These are phyloP conservation scores for Pyrenochaeta sp. DNA, from an alignment of 2,329 filamentous ascomycete species.

Conservation along the genomic window DNA sequence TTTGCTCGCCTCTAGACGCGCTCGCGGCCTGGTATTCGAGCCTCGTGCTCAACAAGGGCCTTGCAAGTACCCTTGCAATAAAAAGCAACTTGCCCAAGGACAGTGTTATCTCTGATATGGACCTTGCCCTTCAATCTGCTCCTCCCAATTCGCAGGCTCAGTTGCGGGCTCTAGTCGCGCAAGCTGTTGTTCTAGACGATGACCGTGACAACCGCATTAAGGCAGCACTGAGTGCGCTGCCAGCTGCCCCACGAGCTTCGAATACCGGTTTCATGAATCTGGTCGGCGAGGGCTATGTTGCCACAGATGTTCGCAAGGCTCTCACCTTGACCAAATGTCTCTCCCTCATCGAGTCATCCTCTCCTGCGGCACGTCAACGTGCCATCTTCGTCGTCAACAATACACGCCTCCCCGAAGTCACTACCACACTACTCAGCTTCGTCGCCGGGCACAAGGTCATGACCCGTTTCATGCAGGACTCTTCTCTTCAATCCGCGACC, in stretches of 20 bases:
- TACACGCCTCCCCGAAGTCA: conserved; percentile 49
- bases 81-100: conserved; percentile 57
- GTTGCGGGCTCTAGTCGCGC: conserved; percentile 65
- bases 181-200: conserved; percentile 65
- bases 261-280: conserved; percentile 53
- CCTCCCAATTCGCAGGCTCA: conserved; percentile 79
- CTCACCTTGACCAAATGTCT: conserved; percentile 68
- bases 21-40: conserved; percentile 92
- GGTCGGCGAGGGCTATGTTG: conserved; percentile 64
- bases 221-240: conserved; percentile 63
- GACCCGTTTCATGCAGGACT: conserved; percentile 46
- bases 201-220: conserved; percentile 61
- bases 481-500: conserved; percentile 40
- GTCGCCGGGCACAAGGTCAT: conserved; percentile 56
- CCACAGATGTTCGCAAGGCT: conserved; percentile 65
- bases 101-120: conserved; percentile 64
- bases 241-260: conserved; percentile 46
- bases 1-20: conserved; percentile 87
- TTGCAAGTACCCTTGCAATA: conserved; percentile 69
- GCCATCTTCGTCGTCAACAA: conserved; percentile 53
- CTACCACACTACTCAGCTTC: conserved; percentile 57
- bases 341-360: conserved; percentile 56
- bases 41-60: conserved; percentile 72
- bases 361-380: conserved; percentile 44
- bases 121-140: conserved; percentile 75